A percentile compares a stretch with the other conserved stretches of the same genome.
phyloP scores from a whole-genome alignment of 1,284 basidiomycete genomes.

The Peniophora sp. region DNA sequence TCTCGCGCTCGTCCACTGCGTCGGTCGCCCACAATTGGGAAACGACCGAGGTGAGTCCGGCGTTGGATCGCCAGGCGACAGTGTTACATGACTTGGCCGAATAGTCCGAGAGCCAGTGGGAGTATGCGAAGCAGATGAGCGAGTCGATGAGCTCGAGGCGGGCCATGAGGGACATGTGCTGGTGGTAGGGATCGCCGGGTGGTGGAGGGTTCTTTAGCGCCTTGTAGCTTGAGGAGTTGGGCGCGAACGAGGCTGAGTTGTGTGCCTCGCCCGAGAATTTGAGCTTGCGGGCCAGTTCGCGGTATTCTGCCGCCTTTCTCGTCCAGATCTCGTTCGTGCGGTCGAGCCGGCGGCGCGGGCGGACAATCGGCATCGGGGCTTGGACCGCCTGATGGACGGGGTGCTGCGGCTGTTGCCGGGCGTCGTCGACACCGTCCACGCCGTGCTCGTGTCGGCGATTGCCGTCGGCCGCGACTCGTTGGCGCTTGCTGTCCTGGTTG shows the following conservation, averaged over 20 bases:
- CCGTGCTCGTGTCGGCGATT: too few species aligned
- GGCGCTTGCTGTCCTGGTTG: too few species aligned
- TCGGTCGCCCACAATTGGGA: slow-evolving; percentile 59
- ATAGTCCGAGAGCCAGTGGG: slow-evolving; percentile 64
- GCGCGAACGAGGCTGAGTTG: slow-evolving; percentile 62
- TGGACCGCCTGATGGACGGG: too few species aligned
- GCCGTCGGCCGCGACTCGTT: too few species aligned
- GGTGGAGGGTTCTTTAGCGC: slow-evolving; percentile 55
- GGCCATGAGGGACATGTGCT: slow-evolving; percentile 60
- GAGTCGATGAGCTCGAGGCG: slow-evolving; percentile 70
- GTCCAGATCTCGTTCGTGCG: too few species aligned
- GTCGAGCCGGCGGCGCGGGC: too few species aligned
- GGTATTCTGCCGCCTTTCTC: too few species aligned
- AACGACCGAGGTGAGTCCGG: slow-evolving; percentile 56
- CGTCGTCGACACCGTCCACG: too few species aligned
- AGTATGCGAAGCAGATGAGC: slow-evolving; percentile 65
- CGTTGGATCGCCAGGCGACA: slow-evolving; percentile 56
- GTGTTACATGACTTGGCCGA: slow-evolving; percentile 38
- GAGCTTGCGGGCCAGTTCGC: slow-evolving; percentile 35
- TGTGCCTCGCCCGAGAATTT: slow-evolving; percentile 72
- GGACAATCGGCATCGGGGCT: too few species aligned
- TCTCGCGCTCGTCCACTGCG: slow-evolving; percentile 60
- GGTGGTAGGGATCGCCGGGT: slow-evolving; percentile 58
- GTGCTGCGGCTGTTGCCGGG: too few species aligned
- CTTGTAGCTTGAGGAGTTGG: slow-evolving; percentile 53